Evolutionary conservation across 176 grass and related monocot genomes (phyloP), one percentile per base, ranked within the genome.

Genomic region (Zoysia pacifica): DNA sequence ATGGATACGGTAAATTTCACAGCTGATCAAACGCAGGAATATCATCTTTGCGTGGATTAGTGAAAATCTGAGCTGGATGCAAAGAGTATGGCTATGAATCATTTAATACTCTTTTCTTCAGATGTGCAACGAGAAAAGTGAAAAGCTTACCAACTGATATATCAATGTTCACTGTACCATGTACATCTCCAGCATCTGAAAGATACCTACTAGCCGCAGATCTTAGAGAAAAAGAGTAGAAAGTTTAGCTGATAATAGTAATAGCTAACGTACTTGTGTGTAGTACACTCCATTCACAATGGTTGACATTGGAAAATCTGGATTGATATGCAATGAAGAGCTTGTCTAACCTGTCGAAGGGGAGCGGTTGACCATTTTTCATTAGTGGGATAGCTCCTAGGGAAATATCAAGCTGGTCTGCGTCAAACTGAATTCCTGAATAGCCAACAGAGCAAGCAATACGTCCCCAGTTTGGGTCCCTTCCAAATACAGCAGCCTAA

Each of bases 391-490:
- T 94, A 89, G 80, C 50, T 87, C 92, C 96, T 52, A 98, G 84
- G 35, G 90, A 93, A 82, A 98, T 98, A 87, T 93, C 77, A 82
- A 98, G 90, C 43, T 46, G 74, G 47, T 93, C 82, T 39, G 85
- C 90, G 40, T 91, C 81, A 72, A 98, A 98, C 43, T 70, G 71
- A 83, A 98, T 78, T 36, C 92, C 95, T 5, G 95, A 87, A 79
- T 98, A 98, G 54, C 95, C 95, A 63, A 87, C 92, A 70, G 95
- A 91, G 69, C 95, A 98, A 69, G 95, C 95, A 68, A 98, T 98
- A 48, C 95, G 86, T 62, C 95, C 95, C 95, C 95, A 98, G 71
- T 98, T 98, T 80, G 95, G 95, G 72, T 98, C 95, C 89, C 95
- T 90, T 71, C 95, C 95, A 42, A 87, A 98, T 72, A 98, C 75